Base-by-base conservation (phyloP, 306 rosid species). In the Pyrus communis region DNA sequence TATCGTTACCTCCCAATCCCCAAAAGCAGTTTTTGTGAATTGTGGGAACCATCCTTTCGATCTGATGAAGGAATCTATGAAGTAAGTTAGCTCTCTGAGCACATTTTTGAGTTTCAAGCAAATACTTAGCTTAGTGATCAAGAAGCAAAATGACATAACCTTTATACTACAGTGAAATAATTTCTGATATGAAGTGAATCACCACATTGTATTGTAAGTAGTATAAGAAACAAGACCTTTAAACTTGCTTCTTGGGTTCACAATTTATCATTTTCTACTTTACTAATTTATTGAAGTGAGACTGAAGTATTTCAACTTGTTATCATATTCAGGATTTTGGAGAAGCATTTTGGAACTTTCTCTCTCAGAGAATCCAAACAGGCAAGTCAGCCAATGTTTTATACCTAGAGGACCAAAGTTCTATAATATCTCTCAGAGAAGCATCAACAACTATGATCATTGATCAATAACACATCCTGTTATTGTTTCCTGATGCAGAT, bases 21-120 rank as follows among this genome's bases (percentile, higher is more conserved):
- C 65, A 13, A 75, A 64, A 69, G 84, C 84, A 54, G 77, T 81
- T 81, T 81, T 75, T 70, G 84, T 81, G 84, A 81, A 81, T 76
- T 81, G 68, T 38, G 84, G 84, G 27, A 63, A 70, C 72, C 80
- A 81, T 31, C 84, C 84, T 12, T 81, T 75, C 28, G 73, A 81
- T 70, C 80, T 81, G 51, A 35, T 81, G 73, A 65, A 52, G 73
- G 84, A 81, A 63, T 81, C 84, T 46, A 81, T 81, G 73, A 81
- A 75, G 84, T 81, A 70, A 73, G 80, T 81, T 55, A 69, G 54
- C 80, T 75, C 65, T 62, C 76, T 23, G 33, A 63, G 73, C 13
- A 42, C 55, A 42, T n/a, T 60, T 54, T 54, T 42, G 21, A 58
- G 35, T 38, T 82, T 82, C 17, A 25, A 74, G 74, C 74, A 35